These are phyloP conservation scores for Barnettozyma sucrosica DNA, from an alignment of 805 yeast genomes.

Conservation along the genomic window DNA sequence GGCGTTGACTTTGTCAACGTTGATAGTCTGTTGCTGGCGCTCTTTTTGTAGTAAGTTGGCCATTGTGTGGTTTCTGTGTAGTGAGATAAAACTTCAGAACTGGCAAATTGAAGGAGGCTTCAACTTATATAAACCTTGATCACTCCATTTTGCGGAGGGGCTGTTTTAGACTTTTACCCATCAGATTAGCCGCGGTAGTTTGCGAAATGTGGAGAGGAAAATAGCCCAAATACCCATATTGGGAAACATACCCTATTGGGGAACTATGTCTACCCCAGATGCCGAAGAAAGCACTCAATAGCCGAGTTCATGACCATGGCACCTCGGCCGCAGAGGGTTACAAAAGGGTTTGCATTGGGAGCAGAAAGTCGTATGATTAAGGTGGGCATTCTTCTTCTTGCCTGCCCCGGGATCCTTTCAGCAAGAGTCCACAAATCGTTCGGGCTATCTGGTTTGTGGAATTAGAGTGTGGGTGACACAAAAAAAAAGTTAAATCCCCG, in stretches of 20 bases:
- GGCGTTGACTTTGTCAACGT: constrained; percentile 42
- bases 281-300: not conserved
- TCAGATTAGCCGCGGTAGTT: constrained; percentile 2
- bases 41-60: constrained; percentile 33
- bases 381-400: not conserved
- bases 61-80: constrained; percentile 4
- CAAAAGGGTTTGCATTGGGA: not conserved
- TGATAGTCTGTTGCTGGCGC: constrained; percentile 38
- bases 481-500: no score
- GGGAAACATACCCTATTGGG: not conserved
- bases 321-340: not conserved
- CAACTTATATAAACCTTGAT: not conserved
- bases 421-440: not conserved
- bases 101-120: not conserved
- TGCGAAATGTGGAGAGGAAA: constrained; percentile 2
- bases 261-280: not conserved
- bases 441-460: not conserved
- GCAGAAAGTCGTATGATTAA: not conserved
- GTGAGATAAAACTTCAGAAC: not conserved
- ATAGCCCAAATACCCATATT: not conserved
- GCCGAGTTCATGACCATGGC: not conserved
- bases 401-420: not conserved
- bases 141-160: constrained; percentile 3
- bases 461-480: not conserved
- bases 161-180: not conserved